Evolutionary conservation across 2,329 filamentous ascomycete genomes (phyloP).

Genomic region (Sporothrix variecibatus): DNA sequence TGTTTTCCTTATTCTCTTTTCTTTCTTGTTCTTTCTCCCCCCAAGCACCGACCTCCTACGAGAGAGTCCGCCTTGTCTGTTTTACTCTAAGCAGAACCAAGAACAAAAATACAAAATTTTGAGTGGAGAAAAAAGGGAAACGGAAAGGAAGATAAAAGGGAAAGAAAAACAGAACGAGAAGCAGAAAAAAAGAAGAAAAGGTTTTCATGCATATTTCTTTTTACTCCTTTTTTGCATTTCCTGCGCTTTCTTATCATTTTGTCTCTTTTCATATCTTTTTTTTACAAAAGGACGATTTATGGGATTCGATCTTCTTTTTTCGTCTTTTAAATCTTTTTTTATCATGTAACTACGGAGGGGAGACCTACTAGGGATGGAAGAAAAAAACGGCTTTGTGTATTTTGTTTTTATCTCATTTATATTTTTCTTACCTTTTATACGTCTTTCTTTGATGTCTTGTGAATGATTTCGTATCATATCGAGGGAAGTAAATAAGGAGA

Average conservation of each 20-base stretch:
- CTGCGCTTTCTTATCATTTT: neutral
- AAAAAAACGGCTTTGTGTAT: constrained; percentile 8
- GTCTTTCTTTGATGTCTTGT: neutral
- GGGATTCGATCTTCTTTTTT: constrained; percentile 15
- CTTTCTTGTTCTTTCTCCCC: neutral
- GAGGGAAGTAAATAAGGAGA: neutral
- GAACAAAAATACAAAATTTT: neutral
- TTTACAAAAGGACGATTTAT: neutral
- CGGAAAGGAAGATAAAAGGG: neutral
- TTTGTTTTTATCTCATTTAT: neutral
- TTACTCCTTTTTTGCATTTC: neutral
- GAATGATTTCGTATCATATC: neutral
- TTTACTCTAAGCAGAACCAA: neutral
- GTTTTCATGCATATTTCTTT: neutral
- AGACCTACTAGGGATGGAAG: neutral
- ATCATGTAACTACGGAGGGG: neutral
- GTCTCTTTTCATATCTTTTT: neutral
- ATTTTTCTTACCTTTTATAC: constrained; percentile 8
- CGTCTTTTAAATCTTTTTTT: neutral
- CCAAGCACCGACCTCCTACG: neutral
- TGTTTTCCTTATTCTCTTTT: neutral
- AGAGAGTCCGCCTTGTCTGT: neutral
- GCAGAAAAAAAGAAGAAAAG: neutral
- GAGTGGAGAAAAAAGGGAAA: neutral
- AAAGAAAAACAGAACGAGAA: neutral